Evolutionary conservation across 1,284 basidiomycete species (phyloP).

Genomic region (Chiua sp.): DNA sequence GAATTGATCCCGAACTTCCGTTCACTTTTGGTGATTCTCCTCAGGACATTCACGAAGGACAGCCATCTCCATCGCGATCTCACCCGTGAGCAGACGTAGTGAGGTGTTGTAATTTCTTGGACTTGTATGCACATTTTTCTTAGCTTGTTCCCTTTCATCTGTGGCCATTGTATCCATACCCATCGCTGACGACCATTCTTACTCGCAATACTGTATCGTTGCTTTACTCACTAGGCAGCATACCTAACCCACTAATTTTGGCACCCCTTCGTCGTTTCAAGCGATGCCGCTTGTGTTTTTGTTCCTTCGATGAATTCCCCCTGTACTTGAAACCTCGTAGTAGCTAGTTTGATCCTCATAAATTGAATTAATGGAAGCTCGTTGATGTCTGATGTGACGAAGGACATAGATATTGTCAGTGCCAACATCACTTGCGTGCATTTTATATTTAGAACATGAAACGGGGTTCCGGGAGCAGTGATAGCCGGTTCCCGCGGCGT

Average conservation of each 20-base stretch:
- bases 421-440: too few species aligned
- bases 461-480: constrained; percentile 9
- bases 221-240: constrained; percentile 46
- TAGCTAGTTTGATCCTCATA: constrained; percentile 11
- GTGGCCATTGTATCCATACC: constrained; percentile 35
- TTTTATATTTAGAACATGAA: too few species aligned
- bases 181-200: constrained; percentile 23
- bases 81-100: constrained; percentile 18
- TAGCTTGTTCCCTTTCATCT: constrained; percentile 3
- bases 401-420: too few species aligned
- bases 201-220: constrained; percentile 35
- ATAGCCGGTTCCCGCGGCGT: constrained; percentile 12
- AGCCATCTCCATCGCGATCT: constrained; percentile 32
- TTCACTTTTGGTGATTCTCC: constrained; percentile 57
- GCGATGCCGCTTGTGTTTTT: constrained; percentile 3
- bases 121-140: constrained; percentile 18
- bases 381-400: too few species aligned
- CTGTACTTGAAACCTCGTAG: constrained; percentile 14
- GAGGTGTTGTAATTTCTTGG: constrained; percentile 13
- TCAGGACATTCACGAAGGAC: constrained; percentile 35
- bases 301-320: constrained; percentile 1
- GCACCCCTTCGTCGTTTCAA: constrained; percentile 14
- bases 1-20: constrained; percentile 73
- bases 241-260: constrained; percentile 32
- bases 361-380: constrained; percentile 19